These are phyloP conservation scores for Jaenimonas drosophilae DNA, from an alignment of 208 protist species.

Conservation along the genomic window DNA sequence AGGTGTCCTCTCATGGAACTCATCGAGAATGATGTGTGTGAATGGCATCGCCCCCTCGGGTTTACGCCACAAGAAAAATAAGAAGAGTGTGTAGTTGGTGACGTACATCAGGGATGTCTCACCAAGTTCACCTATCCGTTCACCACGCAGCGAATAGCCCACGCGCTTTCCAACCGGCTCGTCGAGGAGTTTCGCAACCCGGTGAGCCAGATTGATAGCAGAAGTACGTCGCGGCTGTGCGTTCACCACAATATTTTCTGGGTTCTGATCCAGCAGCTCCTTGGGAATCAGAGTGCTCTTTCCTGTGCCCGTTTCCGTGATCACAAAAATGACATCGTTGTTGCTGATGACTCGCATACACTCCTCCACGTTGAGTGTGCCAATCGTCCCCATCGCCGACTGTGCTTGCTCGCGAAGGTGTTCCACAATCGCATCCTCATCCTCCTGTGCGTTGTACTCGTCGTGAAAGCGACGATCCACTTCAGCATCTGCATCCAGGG, in stretches of 20 bases:
- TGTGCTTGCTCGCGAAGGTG: conserved; percentile 25
- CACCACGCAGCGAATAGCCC: conserved; percentile 77
- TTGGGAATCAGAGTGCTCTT: conserved; percentile 83
- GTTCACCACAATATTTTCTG: conserved; percentile 35
- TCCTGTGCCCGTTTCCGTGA: conserved; percentile 82
- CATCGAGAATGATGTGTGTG: conserved; percentile 90
- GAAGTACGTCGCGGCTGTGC: conserved; percentile 74
- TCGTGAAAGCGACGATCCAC: conserved; percentile 30
- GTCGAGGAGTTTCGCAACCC: conserved; percentile 38
- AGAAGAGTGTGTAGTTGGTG: conserved; percentile 82
- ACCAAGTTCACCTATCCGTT: conserved; percentile 56
- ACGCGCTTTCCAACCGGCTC: conserved; percentile 38
- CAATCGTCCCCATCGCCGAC: conserved; percentile 18
- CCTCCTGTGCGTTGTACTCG: conserved; percentile 47
- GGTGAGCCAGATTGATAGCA: conserved; percentile 68
- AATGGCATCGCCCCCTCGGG: conserved; percentile 40
- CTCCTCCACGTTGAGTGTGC: conserved; percentile 60
- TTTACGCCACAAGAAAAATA: conserved; percentile 51
- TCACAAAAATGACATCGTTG: conserved; percentile 80
- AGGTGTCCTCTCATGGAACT: conserved; percentile 93
- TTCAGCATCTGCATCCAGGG: conserved; percentile 10
- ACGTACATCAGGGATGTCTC: conserved; percentile 78
- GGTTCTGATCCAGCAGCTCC: conserved; percentile 37
- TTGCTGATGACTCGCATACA: conserved; percentile 46
- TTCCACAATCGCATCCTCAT: conserved; percentile 15